Evolutionary conservation across 495 filamentous ascomycete genomes (phyloP).

Genomic region (Cladorrhinum samala): DNA sequence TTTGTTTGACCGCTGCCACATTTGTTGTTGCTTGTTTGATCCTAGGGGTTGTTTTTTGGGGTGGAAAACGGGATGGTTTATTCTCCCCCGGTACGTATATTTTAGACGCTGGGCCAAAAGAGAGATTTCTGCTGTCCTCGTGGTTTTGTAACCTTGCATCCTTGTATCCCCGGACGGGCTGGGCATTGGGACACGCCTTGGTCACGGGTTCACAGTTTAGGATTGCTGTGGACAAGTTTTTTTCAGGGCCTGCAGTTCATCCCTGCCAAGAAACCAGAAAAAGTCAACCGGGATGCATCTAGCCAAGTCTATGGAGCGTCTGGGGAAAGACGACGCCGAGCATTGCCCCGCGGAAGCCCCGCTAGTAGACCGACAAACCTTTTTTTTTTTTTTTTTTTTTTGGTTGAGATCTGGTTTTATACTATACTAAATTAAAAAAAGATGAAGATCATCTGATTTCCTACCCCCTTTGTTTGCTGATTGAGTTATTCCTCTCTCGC

Average conservation of each 20-base stretch:
- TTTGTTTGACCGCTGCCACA: constrained; percentile 20
- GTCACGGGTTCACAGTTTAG: constrained; percentile 22
- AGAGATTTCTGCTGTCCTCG: constrained; percentile 30
- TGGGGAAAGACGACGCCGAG: too few species aligned
- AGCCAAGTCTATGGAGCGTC: constrained; percentile 2
- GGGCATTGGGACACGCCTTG: neutral
- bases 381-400: too few species aligned
- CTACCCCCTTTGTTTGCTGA: too few species aligned
- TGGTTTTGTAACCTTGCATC: constrained; percentile 9
- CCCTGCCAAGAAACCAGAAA: constrained; percentile 25
- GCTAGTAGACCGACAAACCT: too few species aligned
- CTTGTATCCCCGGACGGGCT: neutral
- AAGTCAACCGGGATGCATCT: too few species aligned
- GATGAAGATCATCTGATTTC: too few species aligned
- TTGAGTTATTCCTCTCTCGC: neutral
- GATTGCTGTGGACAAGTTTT: constrained; percentile 3
- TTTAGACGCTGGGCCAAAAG: neutral
- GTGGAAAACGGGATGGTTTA: neutral
- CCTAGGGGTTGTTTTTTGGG: neutral
- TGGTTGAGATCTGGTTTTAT: too few species aligned
- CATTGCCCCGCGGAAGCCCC: too few species aligned
- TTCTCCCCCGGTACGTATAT: too few species aligned
- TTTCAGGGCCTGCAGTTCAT: constrained; percentile 2
- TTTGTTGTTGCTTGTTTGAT: constrained; percentile 8
- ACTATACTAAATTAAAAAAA: too few species aligned